Conservation (phyloP, 805 yeast species). For the Pichia cephalocereana region DNA sequence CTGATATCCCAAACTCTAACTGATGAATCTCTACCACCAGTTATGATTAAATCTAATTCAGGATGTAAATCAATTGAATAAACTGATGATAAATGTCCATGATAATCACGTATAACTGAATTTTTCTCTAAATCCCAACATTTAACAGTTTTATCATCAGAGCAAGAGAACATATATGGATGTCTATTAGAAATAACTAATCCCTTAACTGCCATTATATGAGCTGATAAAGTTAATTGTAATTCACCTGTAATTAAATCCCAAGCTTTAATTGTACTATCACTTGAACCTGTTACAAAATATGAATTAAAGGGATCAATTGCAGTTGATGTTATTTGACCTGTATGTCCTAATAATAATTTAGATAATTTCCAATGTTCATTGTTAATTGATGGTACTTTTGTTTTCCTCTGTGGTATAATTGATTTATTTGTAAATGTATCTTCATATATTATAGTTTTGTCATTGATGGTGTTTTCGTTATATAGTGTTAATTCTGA, state of each 20-base stretch:
- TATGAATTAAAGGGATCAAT: slow-evolving; percentile 84
- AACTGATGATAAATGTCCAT: slow-evolving; percentile 90
- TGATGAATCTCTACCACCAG: slow-evolving; percentile 85
- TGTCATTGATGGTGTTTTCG: neutral
- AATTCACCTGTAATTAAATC: slow-evolving; percentile 65
- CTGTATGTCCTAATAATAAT: slow-evolving; percentile 82
- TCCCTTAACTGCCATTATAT: slow-evolving; percentile 80
- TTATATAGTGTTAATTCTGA: slow-evolving; percentile 11
- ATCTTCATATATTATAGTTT: slow-evolving; percentile 9
- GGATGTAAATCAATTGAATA: slow-evolving; percentile 83
- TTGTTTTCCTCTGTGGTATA: slow-evolving; percentile 13
- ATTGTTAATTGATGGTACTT: slow-evolving; percentile 13
- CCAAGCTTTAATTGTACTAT: slow-evolving; percentile 87
- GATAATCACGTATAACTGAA: slow-evolving; percentile 73
- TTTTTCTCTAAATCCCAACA: slow-evolving; percentile 96
- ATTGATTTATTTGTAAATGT: slow-evolving; percentile 19
- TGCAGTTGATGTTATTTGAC: slow-evolving; percentile 81
- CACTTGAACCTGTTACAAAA: slow-evolving; percentile 89
- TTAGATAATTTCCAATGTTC: slow-evolving; percentile 58
- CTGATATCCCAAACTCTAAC: slow-evolving; percentile 93
- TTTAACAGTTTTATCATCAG: slow-evolving; percentile 86
- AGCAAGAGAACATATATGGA: slow-evolving; percentile 85
- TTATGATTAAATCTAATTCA: slow-evolving; percentile 68
- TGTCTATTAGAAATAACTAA: slow-evolving; percentile 62
- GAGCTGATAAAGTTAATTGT: slow-evolving; percentile 78